Base-by-base conservation (phyloP, 2,329 filamentous ascomycete species). In the Fusarium duplospermum region DNA sequence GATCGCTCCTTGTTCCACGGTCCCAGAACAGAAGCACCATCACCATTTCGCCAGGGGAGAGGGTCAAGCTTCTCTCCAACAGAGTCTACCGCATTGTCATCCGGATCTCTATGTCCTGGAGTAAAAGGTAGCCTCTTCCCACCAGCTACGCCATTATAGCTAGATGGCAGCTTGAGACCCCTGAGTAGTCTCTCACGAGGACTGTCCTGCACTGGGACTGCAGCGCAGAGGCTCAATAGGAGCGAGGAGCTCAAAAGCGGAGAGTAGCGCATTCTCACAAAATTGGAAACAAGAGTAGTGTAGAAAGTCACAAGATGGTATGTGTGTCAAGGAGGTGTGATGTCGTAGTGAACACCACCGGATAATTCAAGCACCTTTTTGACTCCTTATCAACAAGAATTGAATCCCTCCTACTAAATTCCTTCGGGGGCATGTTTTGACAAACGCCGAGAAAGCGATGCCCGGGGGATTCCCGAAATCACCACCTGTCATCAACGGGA, bases 1-100 rank as follows among this genome's bases (percentile, higher is more conserved):
- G 93, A 90, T 24, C 93, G 90, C 60, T 89, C 89, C 68, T 84
- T 86, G 80, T 94, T 95, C 81, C 91, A 90, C 1, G 93, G 93
- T 0, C 93, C 93, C 24, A 94, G 83, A 16, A 94, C 89, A 11
- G 88, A 90, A 18, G 91, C 87, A 24, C 93, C 93, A 27, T 89
- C 79, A 27, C 91, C 91, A 78, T 91, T 91, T 36, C 90, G 86
- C 80, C 85, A 91, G 1, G 92, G 92, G 63, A 91, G 82, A 29
- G 92, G 92, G 72, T 93, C 87, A n/a, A 93, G 83, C 13, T 87
- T 83, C 3, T 90, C 84, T 14, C 87, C 89, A 50, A 91, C 79
- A 6, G 90, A 81, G 79, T 94, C 92, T 45, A 93, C 82, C 50
- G 90, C 89, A 66, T 84, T 83, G 80, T 93, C 92, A 70, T 90